A percentile compares a stretch with the other conserved stretches of the same genome.
phyloP scores from a whole-genome alignment of 371 early-diverging fungal species.

The Encephalitozoon romaleae region DNA sequence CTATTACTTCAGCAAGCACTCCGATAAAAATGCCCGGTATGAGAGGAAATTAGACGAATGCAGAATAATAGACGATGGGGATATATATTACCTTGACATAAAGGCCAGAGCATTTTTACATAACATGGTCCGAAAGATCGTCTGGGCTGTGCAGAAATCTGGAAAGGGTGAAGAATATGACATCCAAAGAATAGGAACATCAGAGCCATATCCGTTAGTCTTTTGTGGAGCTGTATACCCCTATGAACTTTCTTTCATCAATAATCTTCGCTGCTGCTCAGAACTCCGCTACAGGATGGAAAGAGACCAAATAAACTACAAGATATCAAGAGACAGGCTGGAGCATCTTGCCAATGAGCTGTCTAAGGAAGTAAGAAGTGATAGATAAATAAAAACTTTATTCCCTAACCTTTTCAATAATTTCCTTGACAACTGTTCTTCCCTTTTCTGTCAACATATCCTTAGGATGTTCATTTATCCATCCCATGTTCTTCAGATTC shows the following conservation, averaged over 20 bases:
- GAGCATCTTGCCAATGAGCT: background rate
- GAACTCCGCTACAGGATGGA: background rate
- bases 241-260: slow-evolving; percentile 19
- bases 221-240: slow-evolving; percentile 37
- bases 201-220: slow-evolving; percentile 45
- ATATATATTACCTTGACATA: slow-evolving; percentile 48
- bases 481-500: slow-evolving; percentile 47
- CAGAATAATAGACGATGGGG: slow-evolving; percentile 20
- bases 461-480: slow-evolving; percentile 22
- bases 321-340: background rate
- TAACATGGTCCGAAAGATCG: slow-evolving; percentile 60
- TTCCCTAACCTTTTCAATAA: slow-evolving; percentile 35
- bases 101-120: slow-evolving; percentile 56
- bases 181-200: slow-evolving; percentile 19
- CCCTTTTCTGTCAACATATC: slow-evolving; percentile 36
- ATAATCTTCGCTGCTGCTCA: background rate
- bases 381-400: slow-evolving; percentile 14
- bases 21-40: slow-evolving; percentile 30
- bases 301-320: background rate
- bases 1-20: slow-evolving; percentile 37
- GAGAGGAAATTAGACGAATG: slow-evolving; percentile 28
- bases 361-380: background rate
- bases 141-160: slow-evolving; percentile 30
- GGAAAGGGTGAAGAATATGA: slow-evolving; percentile 35
- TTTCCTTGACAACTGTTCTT: slow-evolving; percentile 26